Base-by-base conservation (phyloP, 2,329 filamentous ascomycete species). In the Macrophomina tecta region DNA sequence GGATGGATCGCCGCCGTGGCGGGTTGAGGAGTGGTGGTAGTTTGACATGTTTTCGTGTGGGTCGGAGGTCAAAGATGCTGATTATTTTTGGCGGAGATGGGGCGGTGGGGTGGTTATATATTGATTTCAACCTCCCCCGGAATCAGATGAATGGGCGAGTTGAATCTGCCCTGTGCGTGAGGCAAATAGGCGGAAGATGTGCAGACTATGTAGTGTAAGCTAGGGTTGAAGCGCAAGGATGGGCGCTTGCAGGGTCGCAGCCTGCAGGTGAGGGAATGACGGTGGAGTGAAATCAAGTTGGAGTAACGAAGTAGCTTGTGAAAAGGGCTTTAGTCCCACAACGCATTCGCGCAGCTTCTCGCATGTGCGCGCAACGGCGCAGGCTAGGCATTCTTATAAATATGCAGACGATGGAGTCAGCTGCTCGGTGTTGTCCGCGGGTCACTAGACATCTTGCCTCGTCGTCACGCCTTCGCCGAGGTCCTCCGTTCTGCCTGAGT, bases 31-130 rank as follows among this genome's bases (percentile, higher is more conserved):
- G 69, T 84, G 82, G 68, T 88, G 85, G 74, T 88, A 87, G 73
- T 89, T 87, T 79, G 87, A 89, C 77, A 86, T 86, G 79, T 86
- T 89, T 30, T 48, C 23, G 16, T 46, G 11, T 32, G 53, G n/a
- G n/a, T 32, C 8, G 32, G 23, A 0, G 49, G 12, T 42, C 12
- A 8, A 8, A 23, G 3, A 30, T 32, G 16, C 1, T 36, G 49
- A 23, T 23, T 23, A 23, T 23, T 2, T 23, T 2, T 23, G 23
- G 23, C 23, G 3, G 2, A 11, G 49, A 18, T 53, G 34, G 8
- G 18, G 3, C 16, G 30, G 42, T n/a, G 18, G 30, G 34, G 16
- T 28, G 42, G 32, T 23, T 23, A 34, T 36, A 46, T 32, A 36
- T 45, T 28, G 23, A 23, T 23, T 14, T 34, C 14, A 18, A 38